These are phyloP conservation scores for Colletotrichum orchidophilum DNA, from an alignment of 2,329 filamentous ascomycete species.

Conservation along the genomic window DNA sequence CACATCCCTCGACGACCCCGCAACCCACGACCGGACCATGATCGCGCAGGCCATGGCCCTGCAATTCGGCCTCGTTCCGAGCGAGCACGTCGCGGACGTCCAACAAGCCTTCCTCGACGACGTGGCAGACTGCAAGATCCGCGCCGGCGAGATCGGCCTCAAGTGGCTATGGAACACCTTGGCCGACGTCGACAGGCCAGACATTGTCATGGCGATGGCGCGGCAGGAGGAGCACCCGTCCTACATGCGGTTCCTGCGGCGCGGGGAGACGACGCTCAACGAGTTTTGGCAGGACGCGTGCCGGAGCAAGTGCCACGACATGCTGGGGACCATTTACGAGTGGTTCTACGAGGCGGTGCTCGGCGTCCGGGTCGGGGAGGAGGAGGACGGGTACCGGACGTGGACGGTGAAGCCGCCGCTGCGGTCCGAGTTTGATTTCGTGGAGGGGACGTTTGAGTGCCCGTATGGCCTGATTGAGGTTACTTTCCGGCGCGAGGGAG, in stretches of 20 bases:
- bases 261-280: slow-evolving; percentile 53
- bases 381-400: slow-evolving; percentile 49
- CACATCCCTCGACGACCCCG: slow-evolving; percentile 46
- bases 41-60: slow-evolving; percentile 48
- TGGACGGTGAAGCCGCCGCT: slow-evolving; percentile 51
- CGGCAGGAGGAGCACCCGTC: slow-evolving; percentile 57
- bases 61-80: slow-evolving; percentile 37
- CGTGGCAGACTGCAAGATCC: slow-evolving; percentile 44
- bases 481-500: slow-evolving; percentile 34
- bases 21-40: slow-evolving; percentile 46
- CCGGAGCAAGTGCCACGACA: slow-evolving; percentile 56
- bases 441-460: slow-evolving; percentile 49
- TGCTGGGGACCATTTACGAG: slow-evolving; percentile 58
- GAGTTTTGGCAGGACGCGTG: slow-evolving; percentile 56
- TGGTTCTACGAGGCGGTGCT: slow-evolving; percentile 56
- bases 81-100: slow-evolving; percentile 34
- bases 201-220: slow-evolving; percentile 53
- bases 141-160: slow-evolving; percentile 52
- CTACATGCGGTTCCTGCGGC: slow-evolving; percentile 57
- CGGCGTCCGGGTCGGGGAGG: slow-evolving; percentile 46
- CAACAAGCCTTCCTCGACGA: slow-evolving; percentile 37
- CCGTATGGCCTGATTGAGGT: slow-evolving; percentile 48
- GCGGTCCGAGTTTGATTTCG: slow-evolving; percentile 49
- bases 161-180: slow-evolving; percentile 53
- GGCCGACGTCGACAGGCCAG: slow-evolving; percentile 48